A percentile compares a stretch with the other conserved stretches of the same genome.
phyloP scores from a whole-genome alignment of 2,329 filamentous ascomycete species.

The Aureobasidium sp. region DNA sequence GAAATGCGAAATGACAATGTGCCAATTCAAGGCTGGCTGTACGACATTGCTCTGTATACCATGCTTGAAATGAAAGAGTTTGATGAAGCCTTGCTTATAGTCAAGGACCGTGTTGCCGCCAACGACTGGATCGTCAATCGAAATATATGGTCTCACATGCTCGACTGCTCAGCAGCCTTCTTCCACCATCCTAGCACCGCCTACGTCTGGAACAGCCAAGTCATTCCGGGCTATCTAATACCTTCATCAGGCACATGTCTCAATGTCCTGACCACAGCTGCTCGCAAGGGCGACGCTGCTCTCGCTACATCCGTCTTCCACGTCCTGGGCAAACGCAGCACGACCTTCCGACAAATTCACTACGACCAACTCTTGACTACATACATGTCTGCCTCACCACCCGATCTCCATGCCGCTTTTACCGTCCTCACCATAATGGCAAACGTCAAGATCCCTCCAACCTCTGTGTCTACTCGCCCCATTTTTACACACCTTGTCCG shows the following conservation, averaged over 20 bases:
- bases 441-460: constrained; percentile 52
- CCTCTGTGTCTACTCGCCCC: constrained; percentile 54
- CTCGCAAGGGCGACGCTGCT: constrained; percentile 58
- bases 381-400: constrained; percentile 48
- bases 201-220: constrained; percentile 64
- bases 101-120: constrained; percentile 51
- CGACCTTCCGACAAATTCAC: constrained; percentile 57
- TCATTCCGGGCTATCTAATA: constrained; percentile 52
- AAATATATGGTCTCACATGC: constrained; percentile 60
- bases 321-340: constrained; percentile 52
- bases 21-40: constrained; percentile 62
- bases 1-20: constrained; percentile 54
- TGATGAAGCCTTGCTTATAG: constrained; percentile 66
- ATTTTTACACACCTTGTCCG: constrained; percentile 53
- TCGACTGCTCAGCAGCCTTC: constrained; percentile 65
- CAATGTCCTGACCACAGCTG: constrained; percentile 65
- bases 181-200: constrained; percentile 54
- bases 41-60: constrained; percentile 67
- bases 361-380: constrained; percentile 74
- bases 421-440: constrained; percentile 68
- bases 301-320: constrained; percentile 67
- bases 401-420: constrained; percentile 59
- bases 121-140: constrained; percentile 38
- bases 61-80: constrained; percentile 66
- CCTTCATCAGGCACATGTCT: constrained; percentile 59